Conservation (phyloP, 2,329 filamentous ascomycete species). For the Hypoxylon sp. region DNA sequence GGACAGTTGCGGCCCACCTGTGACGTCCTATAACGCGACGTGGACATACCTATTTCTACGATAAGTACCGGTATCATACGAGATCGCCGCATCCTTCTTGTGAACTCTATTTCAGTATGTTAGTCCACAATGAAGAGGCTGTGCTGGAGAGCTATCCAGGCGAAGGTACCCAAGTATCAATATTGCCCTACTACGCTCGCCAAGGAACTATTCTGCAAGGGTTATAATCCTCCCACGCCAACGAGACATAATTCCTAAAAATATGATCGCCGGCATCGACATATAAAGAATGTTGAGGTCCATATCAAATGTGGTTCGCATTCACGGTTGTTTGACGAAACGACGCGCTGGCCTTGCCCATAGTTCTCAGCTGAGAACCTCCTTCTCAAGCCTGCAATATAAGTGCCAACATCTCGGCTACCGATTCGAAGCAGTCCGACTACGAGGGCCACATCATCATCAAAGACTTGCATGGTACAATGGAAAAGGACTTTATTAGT, state of each 20-base stretch:
- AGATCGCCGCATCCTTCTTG: conserved; percentile 12
- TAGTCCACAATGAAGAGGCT: conserved; percentile 1
- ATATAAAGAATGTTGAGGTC: conserved; percentile 5
- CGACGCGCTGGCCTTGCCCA: background rate
- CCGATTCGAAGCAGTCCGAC: background rate
- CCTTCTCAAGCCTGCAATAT: background rate
- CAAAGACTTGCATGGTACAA: background rate
- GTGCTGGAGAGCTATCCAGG: conserved; percentile 7
- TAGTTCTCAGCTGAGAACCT: background rate
- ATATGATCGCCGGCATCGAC: conserved; percentile 14
- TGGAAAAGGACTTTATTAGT: background rate
- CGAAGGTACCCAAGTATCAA: background rate
- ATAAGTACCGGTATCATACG: background rate
- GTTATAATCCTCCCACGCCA: conserved; percentile 15
- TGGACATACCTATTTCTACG: background rate
- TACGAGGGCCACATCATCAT: background rate
- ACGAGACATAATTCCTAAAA: conserved; percentile 21
- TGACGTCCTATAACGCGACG: background rate
- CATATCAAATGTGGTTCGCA: background rate
- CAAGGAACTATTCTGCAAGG: conserved; percentile 25
- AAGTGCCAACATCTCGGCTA: background rate
- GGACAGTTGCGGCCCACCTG: background rate
- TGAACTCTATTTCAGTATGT: background rate
- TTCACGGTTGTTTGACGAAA: background rate
- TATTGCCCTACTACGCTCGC: conserved; percentile 20